Percentiles rank a stretch among this genome's conserved stretches.
Evolutionary conservation across 2,329 filamentous ascomycete genomes (phyloP).

Genomic region (Monosporascus sp.): DNA sequence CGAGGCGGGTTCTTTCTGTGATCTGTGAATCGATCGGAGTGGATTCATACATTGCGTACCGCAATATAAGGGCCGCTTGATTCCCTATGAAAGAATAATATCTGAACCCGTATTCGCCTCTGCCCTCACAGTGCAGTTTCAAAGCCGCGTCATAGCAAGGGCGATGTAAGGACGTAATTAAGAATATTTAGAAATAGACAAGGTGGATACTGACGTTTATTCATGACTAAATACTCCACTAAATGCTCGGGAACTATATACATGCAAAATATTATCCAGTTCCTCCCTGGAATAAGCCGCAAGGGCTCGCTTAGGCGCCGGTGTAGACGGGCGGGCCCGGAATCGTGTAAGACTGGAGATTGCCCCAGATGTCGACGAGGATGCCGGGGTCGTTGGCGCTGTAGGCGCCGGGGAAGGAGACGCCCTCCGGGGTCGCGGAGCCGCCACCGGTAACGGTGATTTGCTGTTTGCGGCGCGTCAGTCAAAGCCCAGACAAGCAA

Average conservation of each 20-base stretch:
- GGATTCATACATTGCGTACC: no score
- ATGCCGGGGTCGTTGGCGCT: constrained; percentile 41
- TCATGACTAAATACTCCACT: not conserved
- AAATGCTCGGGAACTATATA: not conserved
- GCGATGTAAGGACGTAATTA: no score
- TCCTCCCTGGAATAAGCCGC: not conserved
- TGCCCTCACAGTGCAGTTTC: no score
- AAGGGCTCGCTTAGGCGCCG: constrained; percentile 4
- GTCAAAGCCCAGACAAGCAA: not conserved
- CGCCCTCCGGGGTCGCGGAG: constrained; percentile 34
- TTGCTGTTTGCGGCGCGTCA: constrained; percentile 23
- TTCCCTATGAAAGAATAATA: no score
- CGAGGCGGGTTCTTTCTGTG: no score
- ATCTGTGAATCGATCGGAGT: no score
- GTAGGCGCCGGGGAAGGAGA: constrained; percentile 44
- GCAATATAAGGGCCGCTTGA: no score
- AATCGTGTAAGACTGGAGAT: constrained; percentile 29
- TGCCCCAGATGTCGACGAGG: constrained; percentile 39
- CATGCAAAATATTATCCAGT: not conserved
- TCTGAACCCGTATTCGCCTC: no score
- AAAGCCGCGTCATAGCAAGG: no score
- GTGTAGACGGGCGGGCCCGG: constrained; percentile 31
- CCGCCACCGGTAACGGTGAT: constrained; percentile 40
- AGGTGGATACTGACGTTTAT: not conserved
- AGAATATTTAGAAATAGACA: no score